Evolutionary conservation across 306 rosid genomes (phyloP).

Genomic region (Rubus idaeus): DNA sequence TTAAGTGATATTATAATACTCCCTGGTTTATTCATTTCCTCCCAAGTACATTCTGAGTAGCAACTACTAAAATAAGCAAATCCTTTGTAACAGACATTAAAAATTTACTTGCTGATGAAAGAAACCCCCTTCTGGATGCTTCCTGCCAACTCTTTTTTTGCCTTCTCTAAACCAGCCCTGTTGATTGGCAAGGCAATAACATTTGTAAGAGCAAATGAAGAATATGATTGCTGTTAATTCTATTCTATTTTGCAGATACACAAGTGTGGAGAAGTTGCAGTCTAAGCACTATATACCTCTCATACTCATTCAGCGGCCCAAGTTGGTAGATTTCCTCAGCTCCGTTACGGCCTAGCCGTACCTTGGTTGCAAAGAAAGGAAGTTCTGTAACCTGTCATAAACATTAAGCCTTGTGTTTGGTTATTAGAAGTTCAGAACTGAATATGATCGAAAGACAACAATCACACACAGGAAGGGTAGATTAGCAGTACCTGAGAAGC

Average conservation of each 20-base stretch:
- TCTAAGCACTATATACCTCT: slow-evolving; percentile 44
- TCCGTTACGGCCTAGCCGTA: slow-evolving; percentile 75
- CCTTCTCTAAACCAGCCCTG: slow-evolving; percentile 76
- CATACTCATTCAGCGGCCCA: slow-evolving; percentile 85
- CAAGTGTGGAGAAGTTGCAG: too few relatives aligned
- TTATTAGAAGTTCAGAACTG: slow-evolving; percentile 13
- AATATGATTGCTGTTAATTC: neutral
- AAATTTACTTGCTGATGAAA: slow-evolving; percentile 41
- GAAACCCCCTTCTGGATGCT: slow-evolving; percentile 70
- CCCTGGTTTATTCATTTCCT: slow-evolving; percentile 1
- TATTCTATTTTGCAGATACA: neutral
- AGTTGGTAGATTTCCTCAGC: slow-evolving; percentile 73
- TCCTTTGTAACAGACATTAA: neutral
- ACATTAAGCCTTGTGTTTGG: neutral
- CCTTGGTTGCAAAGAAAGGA: slow-evolving; percentile 88
- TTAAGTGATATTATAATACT: neutral
- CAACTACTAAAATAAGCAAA: neutral
- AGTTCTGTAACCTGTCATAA: slow-evolving; percentile 74
- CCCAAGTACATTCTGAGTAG: neutral
- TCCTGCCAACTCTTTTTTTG: slow-evolving; percentile 56
- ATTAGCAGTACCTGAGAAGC: slow-evolving; percentile 62
- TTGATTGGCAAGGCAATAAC: neutral
- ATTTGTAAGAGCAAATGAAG: neutral
- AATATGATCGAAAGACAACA: neutral
- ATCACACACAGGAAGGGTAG: neutral